Evolutionary conservation across 2,329 filamentous ascomycete species (phyloP), one percentile per base, ranked within the genome.

Genomic region (Immersiporthe knoxdaviesiana): DNA sequence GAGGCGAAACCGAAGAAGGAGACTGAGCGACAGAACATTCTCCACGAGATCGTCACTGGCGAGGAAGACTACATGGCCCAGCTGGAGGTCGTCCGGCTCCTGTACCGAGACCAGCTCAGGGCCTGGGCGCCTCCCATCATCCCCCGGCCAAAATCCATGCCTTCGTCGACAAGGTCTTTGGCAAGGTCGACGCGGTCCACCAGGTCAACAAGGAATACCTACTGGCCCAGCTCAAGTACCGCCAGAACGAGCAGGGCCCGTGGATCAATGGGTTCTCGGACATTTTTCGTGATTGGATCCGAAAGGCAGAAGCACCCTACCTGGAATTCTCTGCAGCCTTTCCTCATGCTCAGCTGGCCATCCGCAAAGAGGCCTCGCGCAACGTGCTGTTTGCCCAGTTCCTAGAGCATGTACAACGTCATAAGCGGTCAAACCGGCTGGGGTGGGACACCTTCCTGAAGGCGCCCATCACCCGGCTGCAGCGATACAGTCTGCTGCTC

Each of bases 261-360:
- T 99, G 94, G 90, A 91, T 99, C 69, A 85, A 88, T 16, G 96
- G 96, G 3, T 97, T 97, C 80, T 97, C 94, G 77, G 96, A 98
- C 76, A 93, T 99, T 63, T 98, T 99, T 84, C 87, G 96, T 69
- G 96, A 99, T 81, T 99, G 96, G 96, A 97, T 98, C 72, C 89
- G 96, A 72, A 98, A 97, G 79, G 96, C 96, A 41, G 93, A 91
- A 78, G 84, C 87, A 2, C 91, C 93, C 14, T 99, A 98, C 77
- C 90, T 97, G 71, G 94, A 97, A 69, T 99, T 98, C 78, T 95
- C 95, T 52, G 90, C 91, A 1, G 90, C 90, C 0, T 98, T 96
- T 74, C 95, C 95, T 0, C 89, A 91, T 69, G 95, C 96, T 1
- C 90, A 90, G 50, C 94, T 92, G 77, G 84, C 94, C 66, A 89